A percentile compares a stretch with the other conserved stretches of the same genome.
Evolutionary conservation across 1,284 basidiomycete species (phyloP).

Genomic region (Ganoderma lucidum): DNA sequence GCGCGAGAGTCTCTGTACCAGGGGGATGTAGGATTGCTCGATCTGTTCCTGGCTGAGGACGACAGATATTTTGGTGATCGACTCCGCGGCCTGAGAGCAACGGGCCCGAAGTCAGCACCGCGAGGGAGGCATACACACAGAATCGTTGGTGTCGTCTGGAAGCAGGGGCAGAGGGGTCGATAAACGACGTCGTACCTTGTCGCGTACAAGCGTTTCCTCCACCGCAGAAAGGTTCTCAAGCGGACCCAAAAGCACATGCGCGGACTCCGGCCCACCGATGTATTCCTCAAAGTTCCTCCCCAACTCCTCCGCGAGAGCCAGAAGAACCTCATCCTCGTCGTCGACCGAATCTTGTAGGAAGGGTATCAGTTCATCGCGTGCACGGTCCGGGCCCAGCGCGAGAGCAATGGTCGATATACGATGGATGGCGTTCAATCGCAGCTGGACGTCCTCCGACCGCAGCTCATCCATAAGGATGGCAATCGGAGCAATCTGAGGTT

Average conservation of each 20-base stretch:
- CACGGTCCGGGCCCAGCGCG: constrained; percentile 94
- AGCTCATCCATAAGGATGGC: constrained; percentile 95
- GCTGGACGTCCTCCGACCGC: constrained; percentile 93
- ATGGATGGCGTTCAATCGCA: constrained; percentile 97
- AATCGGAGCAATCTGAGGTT: constrained; percentile 77
- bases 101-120: constrained; percentile 1
- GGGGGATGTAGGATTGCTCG: constrained; percentile 93
- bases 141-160: background rate
- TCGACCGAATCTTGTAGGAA: constrained; percentile 99
- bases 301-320: constrained; percentile 96
- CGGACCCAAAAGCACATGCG: constrained; percentile 91
- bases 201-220: constrained; percentile 97
- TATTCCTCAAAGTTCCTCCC: constrained; percentile 95
- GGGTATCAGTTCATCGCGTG: constrained; percentile 95
- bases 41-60: constrained; percentile 85
- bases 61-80: constrained; percentile 91
- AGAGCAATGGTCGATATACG: constrained; percentile 98
- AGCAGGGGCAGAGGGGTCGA: background rate
- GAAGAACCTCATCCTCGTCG: constrained; percentile 98
- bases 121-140: background rate
- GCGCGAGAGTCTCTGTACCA: constrained; percentile 88
- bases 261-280: constrained; percentile 90
- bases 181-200: constrained; percentile 74
- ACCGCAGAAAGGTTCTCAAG: constrained; percentile 97
- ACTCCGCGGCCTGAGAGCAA: constrained; percentile 85